Percentiles rank a stretch among this genome's conserved stretches.
Conservation (phyloP, 306 rosid genomes). For the Mimosa pudica region DNA sequence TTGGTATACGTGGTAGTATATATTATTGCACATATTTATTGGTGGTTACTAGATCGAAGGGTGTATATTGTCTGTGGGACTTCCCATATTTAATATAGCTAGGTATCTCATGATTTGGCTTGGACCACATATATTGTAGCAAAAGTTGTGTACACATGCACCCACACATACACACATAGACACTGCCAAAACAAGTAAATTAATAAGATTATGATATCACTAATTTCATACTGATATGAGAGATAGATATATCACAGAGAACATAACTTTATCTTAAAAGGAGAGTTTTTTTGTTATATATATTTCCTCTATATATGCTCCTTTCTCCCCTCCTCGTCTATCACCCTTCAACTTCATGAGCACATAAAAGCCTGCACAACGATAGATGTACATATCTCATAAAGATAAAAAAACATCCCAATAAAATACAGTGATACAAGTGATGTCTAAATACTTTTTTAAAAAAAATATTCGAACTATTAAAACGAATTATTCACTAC, state of each 20-base stretch:
- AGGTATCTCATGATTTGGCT: neutral
- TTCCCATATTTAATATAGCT: neutral
- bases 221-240: neutral
- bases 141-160: slow-evolving; percentile 3
- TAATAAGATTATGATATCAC: neutral
- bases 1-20: neutral
- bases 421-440: neutral
- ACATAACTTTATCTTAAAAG: slow-evolving; percentile 15
- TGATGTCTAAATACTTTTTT: no score
- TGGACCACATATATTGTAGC: neutral
- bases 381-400: no score
- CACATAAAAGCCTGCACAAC: slow-evolving; percentile 54
- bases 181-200: neutral
- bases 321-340: neutral
- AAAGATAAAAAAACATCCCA: neutral
- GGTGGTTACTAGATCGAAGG: neutral
- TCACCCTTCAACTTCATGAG: slow-evolving; percentile 31
- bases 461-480: no score
- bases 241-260: neutral
- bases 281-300: neutral
- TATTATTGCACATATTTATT: neutral
- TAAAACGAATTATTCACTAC: neutral
- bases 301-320: neutral
- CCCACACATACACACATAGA: neutral
- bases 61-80: neutral